Conservation (phyloP, 148 eudicot species). For the Fagopyrum esculentum region DNA sequence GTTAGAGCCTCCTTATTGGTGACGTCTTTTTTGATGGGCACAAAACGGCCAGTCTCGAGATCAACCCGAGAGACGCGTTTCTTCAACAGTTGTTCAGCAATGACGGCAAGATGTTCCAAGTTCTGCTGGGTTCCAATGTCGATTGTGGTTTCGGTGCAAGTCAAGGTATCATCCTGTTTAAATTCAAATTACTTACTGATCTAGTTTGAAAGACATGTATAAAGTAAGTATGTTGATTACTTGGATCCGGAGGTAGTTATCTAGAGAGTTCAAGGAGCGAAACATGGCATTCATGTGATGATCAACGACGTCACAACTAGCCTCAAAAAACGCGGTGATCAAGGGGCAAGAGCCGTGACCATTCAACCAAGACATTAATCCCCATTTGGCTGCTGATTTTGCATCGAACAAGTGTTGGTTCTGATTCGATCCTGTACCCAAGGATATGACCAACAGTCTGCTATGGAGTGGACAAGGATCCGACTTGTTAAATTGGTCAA, state of each 20-base stretch:
- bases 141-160: not conserved
- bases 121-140: not conserved
- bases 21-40: slow-evolving; percentile 1
- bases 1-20: slow-evolving; percentile 4
- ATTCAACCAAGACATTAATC: slow-evolving; percentile 7
- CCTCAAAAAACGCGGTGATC: slow-evolving; percentile 13
- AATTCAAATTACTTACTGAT: not conserved
- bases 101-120: not conserved
- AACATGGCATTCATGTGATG: not conserved
- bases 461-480: not conserved
- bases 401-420: slow-evolving; percentile 5
- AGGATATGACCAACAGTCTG: slow-evolving; percentile 8
- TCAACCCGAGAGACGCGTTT: slow-evolving; percentile 9
- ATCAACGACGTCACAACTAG: slow-evolving; percentile 9
- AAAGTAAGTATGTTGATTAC: not conserved
- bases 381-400: slow-evolving; percentile 10
- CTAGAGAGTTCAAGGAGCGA: not conserved
- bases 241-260: slow-evolving; percentile 10
- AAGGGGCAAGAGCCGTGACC: slow-evolving; percentile 9
- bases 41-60: slow-evolving; percentile 5
- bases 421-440: slow-evolving; percentile 11
- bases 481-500: not conserved
- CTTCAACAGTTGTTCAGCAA: not conserved
- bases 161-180: slow-evolving; percentile 5
- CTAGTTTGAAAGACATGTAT: not conserved